Evolutionary conservation across 768 basidiomycete species (phyloP), one percentile per base, ranked within the genome.

Genomic region (Dacryopinax primogenitus): DNA sequence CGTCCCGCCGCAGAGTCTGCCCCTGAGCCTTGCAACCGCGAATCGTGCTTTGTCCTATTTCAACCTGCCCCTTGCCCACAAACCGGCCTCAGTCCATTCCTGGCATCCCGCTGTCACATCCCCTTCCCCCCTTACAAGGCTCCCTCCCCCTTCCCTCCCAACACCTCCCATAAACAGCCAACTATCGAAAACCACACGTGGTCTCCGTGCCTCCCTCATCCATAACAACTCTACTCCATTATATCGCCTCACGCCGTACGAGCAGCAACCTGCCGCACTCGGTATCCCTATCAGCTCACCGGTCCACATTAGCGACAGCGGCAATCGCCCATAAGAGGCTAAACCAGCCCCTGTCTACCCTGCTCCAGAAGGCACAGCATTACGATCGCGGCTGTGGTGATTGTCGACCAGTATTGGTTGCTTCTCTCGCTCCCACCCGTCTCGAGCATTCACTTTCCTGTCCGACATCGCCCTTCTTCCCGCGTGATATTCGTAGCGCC

Each of bases 131-230:
- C 45, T 21, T 6, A 21, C 13, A 12, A 47, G n/a, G 13, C 45
- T 47, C 45, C 13, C 45, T 47, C 45, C 45, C 45, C 51, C 23
- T 58, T 30, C 26, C 51, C 51, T 13, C 32, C 51, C 51, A 23
- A 58, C 51, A 58, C 51, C 51, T 58, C 51, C 51, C 51, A 58
- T 58, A 58, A 28, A 58, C 51, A 58, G 51, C 51, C 51, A 7
- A 30, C 51, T n/a, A n/a, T n/a, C n/a, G n/a, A n/a, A 3, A 23
- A 58, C 32, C 23, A 58, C 51, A 58, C 51, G 51, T 58, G 51
- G 51, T 32, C 7, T 15, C 18, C 18, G 41, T 13, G 4, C 4
- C 32, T 9, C 26, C 9, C 51, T 3, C 4, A 58, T 3, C 51
- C 26, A 58, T 30, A 58, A 13, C 51, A 28, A 30, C 51, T 11